These are phyloP conservation scores for Saccharum spontaneum DNA, from an alignment of 176 grass and related monocot species.

Conservation along the genomic window DNA sequence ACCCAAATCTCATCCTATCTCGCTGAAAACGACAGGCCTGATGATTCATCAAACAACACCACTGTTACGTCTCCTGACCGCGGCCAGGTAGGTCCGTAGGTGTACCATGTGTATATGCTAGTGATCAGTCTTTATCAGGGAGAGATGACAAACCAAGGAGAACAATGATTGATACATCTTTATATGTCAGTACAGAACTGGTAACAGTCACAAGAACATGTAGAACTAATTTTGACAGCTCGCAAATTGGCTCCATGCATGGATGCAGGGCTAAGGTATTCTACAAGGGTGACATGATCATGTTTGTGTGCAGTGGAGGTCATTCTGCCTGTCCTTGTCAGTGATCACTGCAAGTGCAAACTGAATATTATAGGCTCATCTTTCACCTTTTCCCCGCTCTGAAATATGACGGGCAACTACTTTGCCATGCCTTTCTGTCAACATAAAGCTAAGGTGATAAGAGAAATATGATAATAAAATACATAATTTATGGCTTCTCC, in stretches of 20 bases:
- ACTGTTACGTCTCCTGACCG: constrained; percentile 22
- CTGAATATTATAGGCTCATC: constrained; percentile 39
- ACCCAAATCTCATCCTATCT: constrained; percentile 45
- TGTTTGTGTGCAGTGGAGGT: neutral
- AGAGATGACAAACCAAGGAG: constrained; percentile 13
- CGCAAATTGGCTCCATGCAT: constrained; percentile 2
- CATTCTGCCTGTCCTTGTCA: constrained; percentile 40
- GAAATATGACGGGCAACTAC: constrained; percentile 16
- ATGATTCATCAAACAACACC: neutral
- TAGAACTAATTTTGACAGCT: constrained; percentile 26
- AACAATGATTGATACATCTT: constrained; percentile 32
- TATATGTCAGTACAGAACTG: constrained; percentile 13
- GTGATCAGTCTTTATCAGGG: neutral
- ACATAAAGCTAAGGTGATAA: constrained; percentile 45
- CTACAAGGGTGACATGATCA: constrained; percentile 11
- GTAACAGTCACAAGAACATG: constrained; percentile 15
- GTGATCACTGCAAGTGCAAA: constrained; percentile 28
- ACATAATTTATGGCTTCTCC: neutral
- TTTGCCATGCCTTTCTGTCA: constrained; percentile 38
- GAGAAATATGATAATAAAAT: neutral
- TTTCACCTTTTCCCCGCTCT: constrained; percentile 35
- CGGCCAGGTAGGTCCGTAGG: neutral
- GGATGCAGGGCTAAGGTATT: neutral
- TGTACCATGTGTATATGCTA: constrained; percentile 13
- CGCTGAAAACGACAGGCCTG: constrained; percentile 5